Conservation (phyloP, 306 rosid species). For the Lithocarpus polystachyus region DNA sequence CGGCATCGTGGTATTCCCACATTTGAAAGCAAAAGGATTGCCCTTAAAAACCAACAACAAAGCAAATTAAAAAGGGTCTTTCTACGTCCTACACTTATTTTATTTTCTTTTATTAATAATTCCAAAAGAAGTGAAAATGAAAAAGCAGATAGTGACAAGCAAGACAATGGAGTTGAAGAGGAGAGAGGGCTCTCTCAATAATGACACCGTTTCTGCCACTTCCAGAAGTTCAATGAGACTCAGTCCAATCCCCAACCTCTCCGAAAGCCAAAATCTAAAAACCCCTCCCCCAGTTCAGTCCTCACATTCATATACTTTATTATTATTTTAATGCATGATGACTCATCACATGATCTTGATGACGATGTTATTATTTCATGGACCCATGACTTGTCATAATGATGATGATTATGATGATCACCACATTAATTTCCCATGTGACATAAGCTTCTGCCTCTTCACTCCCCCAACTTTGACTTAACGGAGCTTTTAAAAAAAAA, state of each 20-base stretch:
- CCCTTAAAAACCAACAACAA: no score
- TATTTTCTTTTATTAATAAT: not conserved
- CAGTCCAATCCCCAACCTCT: no score
- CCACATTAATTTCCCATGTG: not conserved
- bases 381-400: not conserved
- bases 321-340: not conserved
- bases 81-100: not conserved
- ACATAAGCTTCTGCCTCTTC: not conserved
- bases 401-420: not conserved
- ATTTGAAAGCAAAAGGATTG: no score
- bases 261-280: no score
- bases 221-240: not conserved
- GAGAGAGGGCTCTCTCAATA: not conserved
- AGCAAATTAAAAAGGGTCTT: not conserved
- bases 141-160: not conserved
- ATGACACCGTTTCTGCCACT: not conserved
- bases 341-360: not conserved
- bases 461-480: not conserved
- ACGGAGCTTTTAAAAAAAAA: constrained; percentile 8
- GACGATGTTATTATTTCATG: not conserved
- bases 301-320: not conserved
- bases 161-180: constrained; percentile 3
- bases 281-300: no score
- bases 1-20: no score
- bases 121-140: not conserved